phyloP scores from a whole-genome alignment of 768 basidiomycete species.

The Termitomyces titanicus region DNA sequence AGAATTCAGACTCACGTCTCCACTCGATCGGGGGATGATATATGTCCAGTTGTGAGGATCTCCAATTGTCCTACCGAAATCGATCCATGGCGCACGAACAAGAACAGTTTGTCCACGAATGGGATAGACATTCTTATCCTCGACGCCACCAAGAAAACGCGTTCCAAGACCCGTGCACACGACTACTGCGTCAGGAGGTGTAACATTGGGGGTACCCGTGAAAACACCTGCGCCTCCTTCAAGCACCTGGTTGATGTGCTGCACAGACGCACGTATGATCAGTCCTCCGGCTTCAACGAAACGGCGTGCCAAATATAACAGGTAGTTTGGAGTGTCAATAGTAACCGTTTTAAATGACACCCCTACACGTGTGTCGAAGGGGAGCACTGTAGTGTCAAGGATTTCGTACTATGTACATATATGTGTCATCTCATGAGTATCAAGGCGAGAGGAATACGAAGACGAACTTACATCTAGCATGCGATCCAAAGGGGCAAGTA shows the following conservation, averaged over 20 bases:
- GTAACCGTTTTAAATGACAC: conserved; percentile 63
- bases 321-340: conserved; percentile 68
- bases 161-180: conserved; percentile 76
- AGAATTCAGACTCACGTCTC: conserved; percentile 35
- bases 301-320: conserved; percentile 64
- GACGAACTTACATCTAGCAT: conserved; percentile 48
- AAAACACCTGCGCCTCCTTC: conserved; percentile 52
- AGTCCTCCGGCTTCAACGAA: conserved; percentile 65
- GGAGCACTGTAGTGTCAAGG: conserved; percentile 30
- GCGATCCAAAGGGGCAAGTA: conserved; percentile 39
- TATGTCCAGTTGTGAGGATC: conserved; percentile 49
- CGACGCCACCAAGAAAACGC: conserved; percentile 72
- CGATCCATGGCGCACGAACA: conserved; percentile 64
- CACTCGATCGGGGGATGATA: conserved; percentile 59
- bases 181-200: conserved; percentile 52
- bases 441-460: not conserved
- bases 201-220: conserved; percentile 9
- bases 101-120: conserved; percentile 84
- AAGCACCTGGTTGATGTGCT: conserved; percentile 69
- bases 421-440: too few species aligned
- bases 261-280: conserved; percentile 54
- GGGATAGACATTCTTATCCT: conserved; percentile 72
- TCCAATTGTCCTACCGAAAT: conserved; percentile 48
- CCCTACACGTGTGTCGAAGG: conserved; percentile 34
- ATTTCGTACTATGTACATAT: conserved; percentile 30